These are phyloP conservation scores for Ophiocordyceps polyrhachis-furcata DNA, from an alignment of 2,329 filamentous ascomycete species.

Conservation along the genomic window DNA sequence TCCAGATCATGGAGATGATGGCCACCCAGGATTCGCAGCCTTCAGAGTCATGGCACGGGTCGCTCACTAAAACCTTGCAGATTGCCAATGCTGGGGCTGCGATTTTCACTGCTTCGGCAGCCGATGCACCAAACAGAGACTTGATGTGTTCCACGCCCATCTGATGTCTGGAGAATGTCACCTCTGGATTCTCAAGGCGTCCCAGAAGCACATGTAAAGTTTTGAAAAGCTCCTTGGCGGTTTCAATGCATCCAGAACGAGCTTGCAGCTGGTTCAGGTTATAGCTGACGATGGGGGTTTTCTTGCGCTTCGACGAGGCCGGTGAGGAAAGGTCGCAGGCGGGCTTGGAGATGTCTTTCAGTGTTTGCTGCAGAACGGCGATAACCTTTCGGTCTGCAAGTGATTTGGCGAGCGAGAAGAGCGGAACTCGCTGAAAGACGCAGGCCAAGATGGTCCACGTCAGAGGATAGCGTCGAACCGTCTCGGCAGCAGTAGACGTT, in stretches of 20 bases:
- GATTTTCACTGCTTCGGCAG: slow-evolving; percentile 25
- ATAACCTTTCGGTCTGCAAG: slow-evolving; percentile 54
- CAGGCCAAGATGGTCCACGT: slow-evolving; percentile 44
- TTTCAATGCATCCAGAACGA: slow-evolving; percentile 21
- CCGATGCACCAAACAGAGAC: slow-evolving; percentile 33
- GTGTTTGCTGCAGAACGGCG: slow-evolving; percentile 42
- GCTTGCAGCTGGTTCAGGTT: slow-evolving; percentile 21
- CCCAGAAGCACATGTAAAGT: slow-evolving; percentile 27
- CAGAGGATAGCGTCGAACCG: slow-evolving; percentile 33
- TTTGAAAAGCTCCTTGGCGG: slow-evolving; percentile 28
- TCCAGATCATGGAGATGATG: slow-evolving; percentile 29
- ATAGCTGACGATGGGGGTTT: slow-evolving; percentile 16
- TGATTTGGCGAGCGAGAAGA: slow-evolving; percentile 50
- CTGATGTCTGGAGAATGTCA: slow-evolving; percentile 20
- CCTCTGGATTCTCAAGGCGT: slow-evolving; percentile 19
- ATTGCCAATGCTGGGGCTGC: slow-evolving; percentile 25
- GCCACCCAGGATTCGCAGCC: slow-evolving; percentile 28
- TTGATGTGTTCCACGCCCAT: slow-evolving; percentile 40
- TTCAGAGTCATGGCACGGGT: slow-evolving; percentile 14
- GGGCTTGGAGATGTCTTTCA: slow-evolving; percentile 35
- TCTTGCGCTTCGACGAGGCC: slow-evolving; percentile 26
- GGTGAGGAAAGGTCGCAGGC: slow-evolving; percentile 8
- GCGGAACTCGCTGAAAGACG: slow-evolving; percentile 45
- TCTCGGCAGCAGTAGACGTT: slow-evolving; percentile 26
- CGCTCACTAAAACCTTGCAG: slow-evolving; percentile 20